phyloP scores from a whole-genome alignment of 1,284 basidiomycete genomes.

The Cryptococcus deneoformans region DNA sequence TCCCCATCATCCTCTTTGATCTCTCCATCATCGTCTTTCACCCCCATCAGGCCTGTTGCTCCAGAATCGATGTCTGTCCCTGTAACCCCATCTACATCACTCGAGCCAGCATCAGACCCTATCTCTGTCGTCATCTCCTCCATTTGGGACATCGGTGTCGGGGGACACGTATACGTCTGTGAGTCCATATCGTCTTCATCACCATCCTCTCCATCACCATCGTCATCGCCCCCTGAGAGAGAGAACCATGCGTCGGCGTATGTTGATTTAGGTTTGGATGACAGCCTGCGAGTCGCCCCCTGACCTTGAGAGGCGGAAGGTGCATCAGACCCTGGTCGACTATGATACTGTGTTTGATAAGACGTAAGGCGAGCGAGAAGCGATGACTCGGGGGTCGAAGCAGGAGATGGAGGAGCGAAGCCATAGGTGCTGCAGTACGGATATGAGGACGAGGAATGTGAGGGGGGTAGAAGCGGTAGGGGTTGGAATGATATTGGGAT shows the following conservation, averaged over 20 bases:
- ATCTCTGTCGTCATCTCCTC: too few species aligned
- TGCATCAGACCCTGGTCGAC: too few species aligned
- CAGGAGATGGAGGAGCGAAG: constrained; percentile 35
- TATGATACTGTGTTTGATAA: too few species aligned
- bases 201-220: constrained; percentile 14
- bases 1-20: background rate
- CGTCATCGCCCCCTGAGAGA: constrained; percentile 7
- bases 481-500: constrained; percentile 35
- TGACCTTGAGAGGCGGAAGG: too few species aligned
- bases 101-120: background rate
- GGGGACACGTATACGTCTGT: constrained; percentile 29
- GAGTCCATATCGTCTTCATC: constrained; percentile 5
- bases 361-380: too few species aligned
- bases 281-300: background rate
- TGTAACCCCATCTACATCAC: background rate
- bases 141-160: constrained; percentile 18
- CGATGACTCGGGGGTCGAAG: constrained; percentile 10
- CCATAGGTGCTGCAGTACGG: constrained; percentile 6
- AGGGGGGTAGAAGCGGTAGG: constrained; percentile 14
- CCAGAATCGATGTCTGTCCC: too few species aligned
- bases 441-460: background rate
- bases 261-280: background rate
- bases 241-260: background rate
- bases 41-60: constrained; percentile 9
- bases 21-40: constrained; percentile 3